Base-by-base conservation (phyloP, 805 yeast species). In the Zygoascus bituminiphila region DNA sequence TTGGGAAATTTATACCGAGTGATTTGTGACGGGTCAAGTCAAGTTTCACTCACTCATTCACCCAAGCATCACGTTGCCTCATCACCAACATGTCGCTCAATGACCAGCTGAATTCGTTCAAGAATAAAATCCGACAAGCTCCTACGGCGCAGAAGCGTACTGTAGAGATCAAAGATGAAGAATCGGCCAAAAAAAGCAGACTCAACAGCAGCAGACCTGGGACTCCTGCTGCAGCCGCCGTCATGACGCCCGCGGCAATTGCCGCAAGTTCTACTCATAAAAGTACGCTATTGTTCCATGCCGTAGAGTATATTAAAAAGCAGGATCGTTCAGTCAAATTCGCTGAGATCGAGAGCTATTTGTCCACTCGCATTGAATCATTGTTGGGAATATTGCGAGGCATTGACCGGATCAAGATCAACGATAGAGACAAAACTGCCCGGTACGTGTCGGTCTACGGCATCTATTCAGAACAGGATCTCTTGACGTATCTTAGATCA, bases 401-500 rank as follows among this genome's bases (percentile, higher is more conserved):
- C 57, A 77, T 88, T 51, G 91, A 86, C 57, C 76, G 94, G 62
- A 81, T 93, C 58, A 75, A 77, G 54, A 85, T 80, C 61, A 81
- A 84, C 57, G 72, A 79, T 0, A 71, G 68, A 19, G 72, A 73
- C 25, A 70, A 78, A 48, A 81, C 95, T 0, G 76, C 88, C 48
- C 91, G 88, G 63, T 93, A 93, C 60, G 82, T 87, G 42, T 88
- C 98, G 1, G 74, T 88, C 47, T 95, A 88, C 65, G 88, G 88
- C 60, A 89, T 93, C 51, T 81, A 85, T 58, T 77, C 84, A 4
- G 84, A 83, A 2, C 85, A 81, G 48, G 96, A 87, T 54, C 70
- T 93, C 52, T 63, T 93, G 49, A 74, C 78, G 49, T 83, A 81
- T 57, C 73, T 93, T 52, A 75, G 88, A 57, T 72, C 79, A 21